These are phyloP conservation scores for Fusarium sororula DNA, from an alignment of 2,329 filamentous ascomycete genomes.

Conservation along the genomic window DNA sequence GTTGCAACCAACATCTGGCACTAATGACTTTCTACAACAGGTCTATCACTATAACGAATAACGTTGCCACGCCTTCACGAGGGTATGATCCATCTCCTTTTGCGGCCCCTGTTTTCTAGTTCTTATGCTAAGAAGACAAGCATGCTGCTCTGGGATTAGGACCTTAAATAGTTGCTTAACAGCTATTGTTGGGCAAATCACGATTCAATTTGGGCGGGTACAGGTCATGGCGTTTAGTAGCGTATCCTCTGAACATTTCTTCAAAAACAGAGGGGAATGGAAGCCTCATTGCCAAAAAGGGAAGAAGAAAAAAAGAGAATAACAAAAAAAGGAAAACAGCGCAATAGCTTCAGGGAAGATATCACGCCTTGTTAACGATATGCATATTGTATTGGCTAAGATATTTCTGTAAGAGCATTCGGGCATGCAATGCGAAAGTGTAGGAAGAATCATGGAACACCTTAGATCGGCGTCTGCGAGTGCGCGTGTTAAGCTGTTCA, in stretches of 20 bases:
- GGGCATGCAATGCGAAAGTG: background rate
- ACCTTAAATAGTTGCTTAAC: background rate
- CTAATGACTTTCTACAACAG: slow-evolving; percentile 54
- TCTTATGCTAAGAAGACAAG: slow-evolving; percentile 19
- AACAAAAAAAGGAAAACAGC: background rate
- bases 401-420: slow-evolving; percentile 3
- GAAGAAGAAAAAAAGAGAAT: too few relatives aligned
- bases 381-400: slow-evolving; percentile 5
- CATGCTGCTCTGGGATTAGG: slow-evolving; percentile 1
- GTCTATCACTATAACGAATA: slow-evolving; percentile 92
- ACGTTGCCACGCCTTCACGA: slow-evolving; percentile 35
- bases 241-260: slow-evolving; percentile 27
- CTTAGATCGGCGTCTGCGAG: background rate
- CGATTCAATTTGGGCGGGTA: slow-evolving; percentile 35
- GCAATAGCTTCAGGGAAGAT: background rate
- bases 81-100: slow-evolving; percentile 9
- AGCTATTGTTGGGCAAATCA: slow-evolving; percentile 18
- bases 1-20: background rate
- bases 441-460: background rate
- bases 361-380: background rate
- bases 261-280: slow-evolving; percentile 6
- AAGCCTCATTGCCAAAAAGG: background rate
- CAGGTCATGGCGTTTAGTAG: slow-evolving; percentile 41
- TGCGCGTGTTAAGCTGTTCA: background rate
- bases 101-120: slow-evolving; percentile 16